Conservation (phyloP, 768 basidiomycete genomes). For the Gloeophyllum trabeum region DNA sequence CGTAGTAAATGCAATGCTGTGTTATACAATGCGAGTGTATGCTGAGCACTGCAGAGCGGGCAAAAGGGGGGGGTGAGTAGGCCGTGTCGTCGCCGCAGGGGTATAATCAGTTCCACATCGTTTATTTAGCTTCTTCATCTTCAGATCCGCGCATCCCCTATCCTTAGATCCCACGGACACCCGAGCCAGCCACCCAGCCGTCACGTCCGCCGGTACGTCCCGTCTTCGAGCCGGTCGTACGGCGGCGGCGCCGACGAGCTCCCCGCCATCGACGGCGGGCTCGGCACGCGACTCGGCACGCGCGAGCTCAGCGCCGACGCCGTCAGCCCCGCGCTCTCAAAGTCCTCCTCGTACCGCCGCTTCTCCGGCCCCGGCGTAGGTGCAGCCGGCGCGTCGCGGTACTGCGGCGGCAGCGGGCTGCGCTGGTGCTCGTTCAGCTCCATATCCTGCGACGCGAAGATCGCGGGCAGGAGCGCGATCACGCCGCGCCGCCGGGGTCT, state of each 20-base stretch:
- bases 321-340: conserved; percentile 18
- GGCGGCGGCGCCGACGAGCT: background rate
- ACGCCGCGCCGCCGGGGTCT: conserved; percentile 41
- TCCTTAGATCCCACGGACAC: too few species aligned
- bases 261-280: background rate
- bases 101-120: too few species aligned
- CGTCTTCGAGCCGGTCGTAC: too few species aligned
- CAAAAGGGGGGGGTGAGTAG: too few species aligned
- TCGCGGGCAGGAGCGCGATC: conserved; percentile 74
- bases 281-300: conserved; percentile 1
- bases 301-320: conserved; percentile 1
- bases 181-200: too few species aligned
- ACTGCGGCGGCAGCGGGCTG: conserved; percentile 2
- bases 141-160: too few species aligned
- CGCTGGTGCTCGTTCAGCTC: conserved; percentile 15
- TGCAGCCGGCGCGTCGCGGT: conserved; percentile 1
- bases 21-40: too few species aligned
- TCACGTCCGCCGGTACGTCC: too few species aligned
- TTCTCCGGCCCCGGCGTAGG: conserved; percentile 32
- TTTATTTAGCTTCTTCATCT: too few species aligned
- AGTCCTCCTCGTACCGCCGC: conserved; percentile 22
- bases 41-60: too few species aligned
- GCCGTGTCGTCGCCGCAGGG: too few species aligned
- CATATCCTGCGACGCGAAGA: conserved; percentile 36
- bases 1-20: too few species aligned